Conservation (phyloP, 495 filamentous ascomycete genomes). For the Penicillium lagena region DNA sequence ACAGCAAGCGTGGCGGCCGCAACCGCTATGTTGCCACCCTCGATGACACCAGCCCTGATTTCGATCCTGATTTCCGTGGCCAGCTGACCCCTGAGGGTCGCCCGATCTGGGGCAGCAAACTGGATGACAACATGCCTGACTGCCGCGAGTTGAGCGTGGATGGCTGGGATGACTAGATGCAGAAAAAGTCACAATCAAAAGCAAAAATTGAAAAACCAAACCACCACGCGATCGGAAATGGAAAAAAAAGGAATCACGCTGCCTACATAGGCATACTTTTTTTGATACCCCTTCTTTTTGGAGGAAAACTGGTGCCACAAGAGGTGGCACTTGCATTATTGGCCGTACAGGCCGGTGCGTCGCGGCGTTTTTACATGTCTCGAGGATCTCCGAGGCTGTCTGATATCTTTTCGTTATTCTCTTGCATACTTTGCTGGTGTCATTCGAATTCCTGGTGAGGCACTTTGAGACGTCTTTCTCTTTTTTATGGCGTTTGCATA, state of each 20-base stretch:
- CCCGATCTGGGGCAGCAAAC: conserved; percentile 33
- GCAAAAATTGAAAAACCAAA: conserved; percentile 14
- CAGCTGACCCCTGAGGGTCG: conserved; percentile 38
- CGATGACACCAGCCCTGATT: conserved; percentile 39
- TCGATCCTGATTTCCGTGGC: conserved; percentile 40
- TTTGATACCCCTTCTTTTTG: conserved; percentile 19
- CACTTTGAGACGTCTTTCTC: conserved; percentile 6
- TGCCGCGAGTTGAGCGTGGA: conserved; percentile 31
- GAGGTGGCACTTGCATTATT: not conserved
- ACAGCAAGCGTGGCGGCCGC: conserved; percentile 42
- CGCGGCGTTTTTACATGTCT: conserved; percentile 32
- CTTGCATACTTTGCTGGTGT: conserved; percentile 24
- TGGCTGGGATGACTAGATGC: conserved; percentile 24
- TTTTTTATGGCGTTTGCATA: conserved; percentile 18
- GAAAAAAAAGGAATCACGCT: not conserved
- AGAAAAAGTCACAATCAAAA: conserved; percentile 9
- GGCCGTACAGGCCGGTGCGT: conserved; percentile 17
- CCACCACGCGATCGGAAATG: not conserved
- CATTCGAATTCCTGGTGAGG: conserved; percentile 10
- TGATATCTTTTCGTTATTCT: conserved; percentile 13
- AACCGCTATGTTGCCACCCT: conserved; percentile 43
- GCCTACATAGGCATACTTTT: not conserved
- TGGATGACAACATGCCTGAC: conserved; percentile 31
- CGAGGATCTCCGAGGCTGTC: conserved; percentile 9
- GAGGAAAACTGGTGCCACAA: too few species aligned